Base-by-base conservation (phyloP, 2,329 filamentous ascomycete species). In the Talaromyces rugulosus region DNA sequence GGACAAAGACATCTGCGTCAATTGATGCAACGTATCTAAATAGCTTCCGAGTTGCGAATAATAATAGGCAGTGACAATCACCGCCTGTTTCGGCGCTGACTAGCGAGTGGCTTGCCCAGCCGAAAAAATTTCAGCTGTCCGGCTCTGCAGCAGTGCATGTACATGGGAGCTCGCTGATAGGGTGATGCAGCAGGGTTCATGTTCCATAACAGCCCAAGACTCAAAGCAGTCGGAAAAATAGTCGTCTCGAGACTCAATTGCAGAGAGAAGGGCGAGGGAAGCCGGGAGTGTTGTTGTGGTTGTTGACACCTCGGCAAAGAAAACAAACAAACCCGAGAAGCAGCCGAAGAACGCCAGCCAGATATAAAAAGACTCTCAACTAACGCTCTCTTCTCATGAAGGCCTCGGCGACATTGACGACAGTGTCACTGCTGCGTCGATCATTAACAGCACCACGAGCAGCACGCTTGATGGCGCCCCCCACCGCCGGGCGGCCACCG, bases 131-230 rank as follows among this genome's bases (percentile, higher is more conserved):
- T 47, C 44, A 23, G 44, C 44, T 47, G 11, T 47, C 11, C 44
- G n/a, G 44, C 23, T 47, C 44, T 42, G 44, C 44, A 47, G 44
- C 44, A 23, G 44, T 47, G 44, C 44, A 27, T 47, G 44, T 23
- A 47, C 42, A 72, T 70, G 23, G 71, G 18, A 47, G 42, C 18
- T 23, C 44, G 44, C 44, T 47, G 44, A 47, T 47, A 47, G 44
- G 44, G 9, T 18, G 18, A 8, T 12, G 18, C 7, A 27, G 11
- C 44, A 47, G 23, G 44, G 14, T n/a, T 40, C 14, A 40, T 40
- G 6, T 36, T 36, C 34, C 34, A 34, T 12, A 34, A 5, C 33
- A 34, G 33, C 33, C 33, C 33, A 34, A 34, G 33, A 34, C 33
- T 4, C 33, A 34, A 12, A 34, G 14, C 36, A n/a, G 16, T 5